Base-by-base conservation (phyloP, 2,329 filamentous ascomycete species). In the Dactylonectria macrodidyma region DNA sequence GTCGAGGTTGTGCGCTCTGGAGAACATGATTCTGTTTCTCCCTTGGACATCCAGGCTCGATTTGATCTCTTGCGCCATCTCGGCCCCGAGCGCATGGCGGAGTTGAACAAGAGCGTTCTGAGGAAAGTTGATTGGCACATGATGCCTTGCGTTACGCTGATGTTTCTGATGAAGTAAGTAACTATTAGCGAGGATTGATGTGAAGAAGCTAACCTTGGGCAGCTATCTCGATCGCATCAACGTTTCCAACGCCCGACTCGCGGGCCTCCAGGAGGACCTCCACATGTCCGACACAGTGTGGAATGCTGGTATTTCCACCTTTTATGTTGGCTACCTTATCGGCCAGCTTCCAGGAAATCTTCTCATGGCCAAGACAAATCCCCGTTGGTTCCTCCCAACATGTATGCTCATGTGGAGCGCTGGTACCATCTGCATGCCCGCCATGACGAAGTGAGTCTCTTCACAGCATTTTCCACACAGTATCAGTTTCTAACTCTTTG, bases 211-310 rank as follows among this genome's bases (percentile, higher is more conserved):
- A 5, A 62, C 36, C 16, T n/a, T 9, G 1, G 7, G 9, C 79
- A 87, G 84, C 71, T 87, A 86, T 71, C 80, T 87, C 19, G 85
- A 87, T 66, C 80, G 84, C 58, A 86, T 85, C 36, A 88, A 87
- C 68, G 84, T 87, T 33, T 85, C 84, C 50, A 83, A 82, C 67
- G 81, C 81, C 10, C 77, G 79, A 41, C 77, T 83, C 11, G 80
- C 79, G 6, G 79, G 80, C 3, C 78, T 83, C 66, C 77, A 81
- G 52, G 65, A 76, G 6, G 81, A 82, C 66, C 73, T 85, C 0
- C 54, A 71, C 33, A 80, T 83, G 72, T 66, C 68, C 6, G 77
- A 81, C 50, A 78, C 72, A 0, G 66, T 81, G 36, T 86, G 84
- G 78, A 79, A 76, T 7, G 71, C 78, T 34, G 84, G 76, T 12